Evolutionary conservation across 305 asterid genomes (phyloP).

Genomic region (Fraxinus platypoda): DNA sequence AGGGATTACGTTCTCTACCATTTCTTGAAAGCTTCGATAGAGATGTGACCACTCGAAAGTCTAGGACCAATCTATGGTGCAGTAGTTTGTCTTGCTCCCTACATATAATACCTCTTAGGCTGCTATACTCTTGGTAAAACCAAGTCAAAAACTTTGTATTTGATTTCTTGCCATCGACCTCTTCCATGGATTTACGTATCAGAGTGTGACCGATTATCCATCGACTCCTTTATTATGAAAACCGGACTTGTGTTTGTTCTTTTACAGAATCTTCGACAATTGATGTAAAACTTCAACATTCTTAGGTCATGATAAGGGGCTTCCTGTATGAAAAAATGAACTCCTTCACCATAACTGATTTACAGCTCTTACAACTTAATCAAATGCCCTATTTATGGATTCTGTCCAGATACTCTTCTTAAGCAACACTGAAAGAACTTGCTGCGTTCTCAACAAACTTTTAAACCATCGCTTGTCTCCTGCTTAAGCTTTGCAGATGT

Average conservation of each 20-base stretch:
- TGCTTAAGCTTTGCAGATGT: constrained; percentile 93
- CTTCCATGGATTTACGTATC: not conserved
- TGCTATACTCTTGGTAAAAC: not conserved
- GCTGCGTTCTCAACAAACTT: constrained; percentile 72
- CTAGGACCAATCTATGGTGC: not conserved
- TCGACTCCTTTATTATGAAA: not conserved
- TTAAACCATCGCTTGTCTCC: constrained; percentile 99
- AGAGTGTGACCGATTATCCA: not conserved
- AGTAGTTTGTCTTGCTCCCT: not conserved
- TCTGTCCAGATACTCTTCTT: not conserved
- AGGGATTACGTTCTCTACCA: not conserved
- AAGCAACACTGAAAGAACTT: constrained; percentile 71
- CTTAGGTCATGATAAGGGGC: not conserved
- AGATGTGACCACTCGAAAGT: not conserved
- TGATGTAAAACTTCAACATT: not conserved
- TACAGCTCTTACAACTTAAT: not conserved
- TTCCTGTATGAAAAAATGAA: not conserved
- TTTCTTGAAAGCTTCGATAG: not conserved
- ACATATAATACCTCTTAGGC: not conserved
- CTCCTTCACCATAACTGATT: not conserved
- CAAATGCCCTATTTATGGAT: not conserved
- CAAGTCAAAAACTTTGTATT: not conserved
- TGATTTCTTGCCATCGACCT: not conserved
- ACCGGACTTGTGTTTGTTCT: not conserved
- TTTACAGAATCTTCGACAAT: not conserved